Evolutionary conservation across 805 yeast species (phyloP).

Genomic region (Metschnikowia colocasiae): DNA sequence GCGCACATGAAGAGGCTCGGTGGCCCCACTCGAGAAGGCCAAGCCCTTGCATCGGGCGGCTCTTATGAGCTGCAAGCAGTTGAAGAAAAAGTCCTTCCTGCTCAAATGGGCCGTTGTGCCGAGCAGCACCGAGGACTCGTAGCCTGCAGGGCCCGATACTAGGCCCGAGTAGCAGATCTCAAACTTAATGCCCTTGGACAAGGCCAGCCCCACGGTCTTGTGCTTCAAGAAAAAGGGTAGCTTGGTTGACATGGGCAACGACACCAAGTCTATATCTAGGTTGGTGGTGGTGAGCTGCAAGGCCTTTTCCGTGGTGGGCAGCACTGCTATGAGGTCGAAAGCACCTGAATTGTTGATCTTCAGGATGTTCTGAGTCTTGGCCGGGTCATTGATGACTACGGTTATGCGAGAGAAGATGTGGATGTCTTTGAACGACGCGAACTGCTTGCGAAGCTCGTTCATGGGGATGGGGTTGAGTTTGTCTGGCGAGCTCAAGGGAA

Average conservation of each 20-base stretch:
- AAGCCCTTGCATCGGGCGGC: conserved; percentile 81
- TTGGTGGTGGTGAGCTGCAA: conserved; percentile 69
- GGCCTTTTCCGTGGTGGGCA: conserved; percentile 77
- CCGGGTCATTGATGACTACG: conserved; percentile 68
- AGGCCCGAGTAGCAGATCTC: conserved; percentile 70
- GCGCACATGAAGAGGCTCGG: conserved; percentile 53
- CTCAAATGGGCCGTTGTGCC: conserved; percentile 30
- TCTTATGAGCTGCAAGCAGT: conserved; percentile 69
- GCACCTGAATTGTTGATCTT: conserved; percentile 34
- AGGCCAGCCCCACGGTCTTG: conserved; percentile 78
- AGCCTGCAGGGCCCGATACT: conserved; percentile 38
- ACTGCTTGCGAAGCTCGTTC: conserved; percentile 17
- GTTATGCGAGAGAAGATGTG: conserved; percentile 68
- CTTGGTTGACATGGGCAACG: conserved; percentile 62
- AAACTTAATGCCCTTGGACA: conserved; percentile 75
- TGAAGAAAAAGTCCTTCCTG: conserved; percentile 64
- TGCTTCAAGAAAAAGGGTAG: conserved; percentile 78
- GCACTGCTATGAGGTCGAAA: conserved; percentile 79
- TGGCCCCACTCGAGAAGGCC: conserved; percentile 74
- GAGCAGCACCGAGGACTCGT: conserved; percentile 18
- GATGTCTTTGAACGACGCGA: conserved; percentile 30
- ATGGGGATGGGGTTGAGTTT: conserved; percentile 50
- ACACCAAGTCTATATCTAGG: conserved; percentile 76
- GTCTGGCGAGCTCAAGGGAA: conserved; percentile 44
- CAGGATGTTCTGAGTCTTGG: conserved; percentile 63